Evolutionary conservation across 352 stramenopile species (phyloP), one percentile per base, ranked within the genome.

Genomic region (Phytopythium chamaehyphon): DNA sequence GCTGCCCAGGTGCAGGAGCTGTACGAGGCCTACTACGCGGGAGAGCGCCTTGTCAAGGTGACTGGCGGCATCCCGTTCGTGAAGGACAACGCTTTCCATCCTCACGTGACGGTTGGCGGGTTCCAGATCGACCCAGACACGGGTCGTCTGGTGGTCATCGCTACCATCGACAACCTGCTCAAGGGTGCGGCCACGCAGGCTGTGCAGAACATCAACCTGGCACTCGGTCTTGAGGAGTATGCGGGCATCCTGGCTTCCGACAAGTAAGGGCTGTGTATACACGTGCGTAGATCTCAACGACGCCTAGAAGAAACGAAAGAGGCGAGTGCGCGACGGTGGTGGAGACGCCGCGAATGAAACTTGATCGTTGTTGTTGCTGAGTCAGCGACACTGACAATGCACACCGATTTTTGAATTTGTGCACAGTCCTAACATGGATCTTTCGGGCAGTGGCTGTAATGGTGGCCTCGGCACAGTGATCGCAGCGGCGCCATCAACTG

Each of bases 151-250:
- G 91, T 96, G 40, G 70, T 97, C 18, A 70, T 97, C 40, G 69
- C 75, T 15, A 93, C 88, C 21, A 97, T 98, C 56, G 92, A 98
- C 69, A 98, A 98, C 66, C 71, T 98, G 44, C 76, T 97, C 48
- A 98, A 98, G 80, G 92, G 92, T 12, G 92, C 92, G 3, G 90
- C 90, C 39, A 96, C 86, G 3, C 92, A 98, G 69, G 88, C 88
- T 28, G 67, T 97, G 55, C 92, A 98, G 64, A 98, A 98, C 73
- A 96, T 98, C 65, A 98, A 98, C 66, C 59, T 98, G 26, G 87
- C 94, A 33, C 72, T 97, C 47, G 91, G 88, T 14, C 79, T 97
- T 24, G 79, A 95, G 33, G 92, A 98, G 55, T 88, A 83, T 66
- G 70, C 75, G 7, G 82, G 82, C 28, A 88, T 92, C 40, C 59